These are phyloP conservation scores for Massariosphaeria phaeospora DNA, from an alignment of 495 filamentous ascomycete species.

Conservation along the genomic window DNA sequence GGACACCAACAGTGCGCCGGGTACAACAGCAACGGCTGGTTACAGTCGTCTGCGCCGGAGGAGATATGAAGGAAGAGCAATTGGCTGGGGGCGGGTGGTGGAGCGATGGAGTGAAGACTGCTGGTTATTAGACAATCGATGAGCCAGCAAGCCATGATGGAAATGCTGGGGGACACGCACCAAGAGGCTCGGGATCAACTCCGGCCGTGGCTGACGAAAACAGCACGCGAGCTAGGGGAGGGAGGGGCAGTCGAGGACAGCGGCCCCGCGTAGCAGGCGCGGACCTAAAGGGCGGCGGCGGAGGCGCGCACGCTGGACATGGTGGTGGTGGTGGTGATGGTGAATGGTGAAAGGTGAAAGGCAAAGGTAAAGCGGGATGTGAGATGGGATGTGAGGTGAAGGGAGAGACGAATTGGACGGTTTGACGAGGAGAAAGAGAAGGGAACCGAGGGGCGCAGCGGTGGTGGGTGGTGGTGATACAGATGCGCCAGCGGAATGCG, in stretches of 20 bases:
- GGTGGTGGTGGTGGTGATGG: neutral
- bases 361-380: neutral
- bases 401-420: neutral
- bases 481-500: slow-evolving; percentile 12
- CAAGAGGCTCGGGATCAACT: slow-evolving; percentile 8
- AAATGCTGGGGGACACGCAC: slow-evolving; percentile 1
- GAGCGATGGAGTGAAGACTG: slow-evolving; percentile 8
- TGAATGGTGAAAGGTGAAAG: neutral
- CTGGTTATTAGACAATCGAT: slow-evolving; percentile 1
- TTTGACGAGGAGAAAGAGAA: slow-evolving; percentile 6
- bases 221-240: slow-evolving; percentile 24
- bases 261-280: slow-evolving; percentile 5
- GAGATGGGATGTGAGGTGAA: neutral
- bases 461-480: slow-evolving; percentile 17
- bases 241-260: slow-evolving; percentile 1
- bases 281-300: slow-evolving; percentile 20
- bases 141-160: neutral
- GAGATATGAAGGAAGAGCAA: neutral
- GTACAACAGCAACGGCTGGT: neutral
- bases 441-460: slow-evolving; percentile 2
- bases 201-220: too few relatives aligned
- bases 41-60: neutral
- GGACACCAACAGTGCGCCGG: neutral
- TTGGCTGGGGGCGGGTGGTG: slow-evolving; percentile 12
- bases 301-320: neutral